These are phyloP conservation scores for Corylus americana DNA, from an alignment of 306 rosid species.

Conservation along the genomic window DNA sequence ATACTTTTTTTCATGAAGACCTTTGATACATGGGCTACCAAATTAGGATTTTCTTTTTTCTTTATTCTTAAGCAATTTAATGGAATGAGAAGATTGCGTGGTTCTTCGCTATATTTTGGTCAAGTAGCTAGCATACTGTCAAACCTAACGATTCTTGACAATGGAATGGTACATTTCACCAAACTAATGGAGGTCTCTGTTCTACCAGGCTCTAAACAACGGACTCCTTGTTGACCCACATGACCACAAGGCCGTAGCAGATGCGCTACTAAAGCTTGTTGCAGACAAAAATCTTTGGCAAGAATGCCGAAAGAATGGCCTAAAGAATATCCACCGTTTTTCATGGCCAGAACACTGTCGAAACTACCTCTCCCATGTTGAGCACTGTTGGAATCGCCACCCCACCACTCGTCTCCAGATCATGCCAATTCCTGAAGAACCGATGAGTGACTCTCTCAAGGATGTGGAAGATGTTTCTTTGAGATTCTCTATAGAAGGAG, in stretches of 20 bases:
- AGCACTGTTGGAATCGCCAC: slow-evolving; percentile 59
- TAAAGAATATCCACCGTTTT: slow-evolving; percentile 73
- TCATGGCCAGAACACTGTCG: slow-evolving; percentile 88
- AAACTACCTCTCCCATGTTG: slow-evolving; percentile 77
- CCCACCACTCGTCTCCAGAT: slow-evolving; percentile 62
- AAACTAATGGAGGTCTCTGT: slow-evolving; percentile 13
- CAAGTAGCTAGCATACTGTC: no score
- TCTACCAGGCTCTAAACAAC: slow-evolving; percentile 59
- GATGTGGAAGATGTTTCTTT: slow-evolving; percentile 77
- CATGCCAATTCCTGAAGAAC: slow-evolving; percentile 63
- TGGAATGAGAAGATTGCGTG: no score
- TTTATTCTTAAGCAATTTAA: no score
- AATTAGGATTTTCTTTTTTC: no score
- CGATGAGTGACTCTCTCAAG: slow-evolving; percentile 70
- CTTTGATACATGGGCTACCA: no score
- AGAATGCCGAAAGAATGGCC: slow-evolving; percentile 77
- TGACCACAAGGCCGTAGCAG: slow-evolving; percentile 74
- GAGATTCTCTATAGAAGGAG: slow-evolving; percentile 70
- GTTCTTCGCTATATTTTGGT: no score
- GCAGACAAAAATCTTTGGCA: slow-evolving; percentile 75
- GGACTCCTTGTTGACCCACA: slow-evolving; percentile 84
- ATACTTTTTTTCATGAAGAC: no score
- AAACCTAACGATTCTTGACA: not conserved
- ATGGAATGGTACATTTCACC: not conserved
- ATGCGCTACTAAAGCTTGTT: slow-evolving; percentile 77